Evolutionary conservation across 345 rosid genomes (phyloP), one percentile per base, ranked within the genome.

Genomic region (Pistacia integerrima): DNA sequence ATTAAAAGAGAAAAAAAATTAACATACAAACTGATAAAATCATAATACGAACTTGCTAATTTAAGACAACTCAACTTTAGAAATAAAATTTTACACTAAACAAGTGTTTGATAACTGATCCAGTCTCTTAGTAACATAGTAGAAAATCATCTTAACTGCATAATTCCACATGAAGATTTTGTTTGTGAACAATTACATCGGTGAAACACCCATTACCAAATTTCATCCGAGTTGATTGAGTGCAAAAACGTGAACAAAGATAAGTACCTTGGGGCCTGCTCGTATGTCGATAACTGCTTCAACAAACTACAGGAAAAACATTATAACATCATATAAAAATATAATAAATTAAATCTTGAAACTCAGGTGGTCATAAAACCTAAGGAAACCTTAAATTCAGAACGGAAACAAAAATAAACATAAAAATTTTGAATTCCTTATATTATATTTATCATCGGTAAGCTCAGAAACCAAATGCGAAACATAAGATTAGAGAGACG

Each of bases 281-380:
- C 83, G 87, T 54, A 94, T 88, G 46, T 80, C 85, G 73, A 94
- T 69, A 73, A 88, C 73, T 1, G 98, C 98, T 87, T 94, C 95
- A 78, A 94, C 98, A 77, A 94, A 94, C 98, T 93, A 87, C 84
- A 87, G 71, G 73, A 16, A 33, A 49, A 76, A 64, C 36, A 28
- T 4, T 60, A 16, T 13, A 20, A 17, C 6, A 25, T 25, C 35
- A 17, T 38, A 8, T 8, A 8, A 57, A 66, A 63, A 44, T 17
- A 51, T 3, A 54, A 54, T 16, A 6, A 54, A 14, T 54, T 54
- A 18, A 4, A 54, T 54, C 17, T 52, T 4, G 38, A 48, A 14
- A 49, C 14, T n/a, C 30, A 55, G 4, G 18, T 4, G n/a, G 10
- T 33, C 41, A 62, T 4, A 30, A 30, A 30, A 13, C 4, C 46